Evolutionary conservation across 495 filamentous ascomycete genomes (phyloP), one percentile per base, ranked within the genome.

Genomic region (Lentithecium fluviatile): DNA sequence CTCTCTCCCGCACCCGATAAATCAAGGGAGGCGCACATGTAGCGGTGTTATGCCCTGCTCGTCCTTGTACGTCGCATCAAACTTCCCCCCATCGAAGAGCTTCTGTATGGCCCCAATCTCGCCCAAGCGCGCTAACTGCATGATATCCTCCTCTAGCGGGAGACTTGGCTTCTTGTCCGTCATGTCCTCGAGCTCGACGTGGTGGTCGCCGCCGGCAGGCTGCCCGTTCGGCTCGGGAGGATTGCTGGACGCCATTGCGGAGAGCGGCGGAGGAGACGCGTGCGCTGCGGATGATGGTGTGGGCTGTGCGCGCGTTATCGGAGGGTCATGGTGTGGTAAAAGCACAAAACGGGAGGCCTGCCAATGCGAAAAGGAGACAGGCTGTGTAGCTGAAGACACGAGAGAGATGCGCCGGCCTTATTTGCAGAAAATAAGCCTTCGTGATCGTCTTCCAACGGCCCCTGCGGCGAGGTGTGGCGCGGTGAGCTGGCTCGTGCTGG

Each of bases 11-110:
- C 12, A 20, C n/a, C 11, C 29, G 19, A 48, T 32, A 12, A 26
- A 34, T 11, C 8, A 13, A 52, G 49, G 58, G 11, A 67, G 55
- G 21, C 86, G 64, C 80, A 98, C 94, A 80, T 98, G 94, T 75
- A 98, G 77, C 50, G 94, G 91, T 42, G 92, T 97, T 67, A 97
- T 95, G 66, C 87, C 89, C 73, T 98, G 89, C 49, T 87, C 90
- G 69, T 97, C 95, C 58, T 79, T 81, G 71, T 94, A 90, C 48
- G 80, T 85, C 23, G 89, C 89, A 64, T 88, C 84, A 73, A 82
- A 89, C 54, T 89, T 94, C 65, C 88, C 86, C 51, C 79, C 82
- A 60, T 89, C 88, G 65, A 96, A 92, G 24, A 98, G 78, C 77
- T 85, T 91, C 75, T 95, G 88, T 80, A 98, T 93, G 32, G 82